Evolutionary conservation across 129 eudicot species (phyloP), one percentile per base, ranked within the genome.

Genomic region (Tagetes patula): DNA sequence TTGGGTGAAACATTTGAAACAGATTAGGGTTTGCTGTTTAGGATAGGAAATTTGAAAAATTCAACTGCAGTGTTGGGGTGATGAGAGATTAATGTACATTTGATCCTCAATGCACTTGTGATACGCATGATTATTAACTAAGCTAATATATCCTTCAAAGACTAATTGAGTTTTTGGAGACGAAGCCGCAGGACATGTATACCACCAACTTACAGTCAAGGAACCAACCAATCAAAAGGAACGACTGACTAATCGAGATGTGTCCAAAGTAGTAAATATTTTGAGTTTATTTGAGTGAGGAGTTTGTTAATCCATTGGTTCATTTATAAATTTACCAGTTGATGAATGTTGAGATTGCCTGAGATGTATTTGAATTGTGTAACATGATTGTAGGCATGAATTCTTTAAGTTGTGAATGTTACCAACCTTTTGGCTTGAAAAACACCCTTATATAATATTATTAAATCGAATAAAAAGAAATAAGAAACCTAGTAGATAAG

Each of bases 61-160:
- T 78, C 73, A 54, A 78, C 77, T 71, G 52, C 68, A 71, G 72
- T 66, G 77, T 78, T 71, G 82, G 49, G 77, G 58, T 70, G 82
- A 71, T 50, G 82, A 60, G 76, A 62, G 66, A 50, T 50, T 78
- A 36, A 72, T 78, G 82, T 78, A 78, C 77, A 78, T 78, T 72
- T 72, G 77, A 72, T 79, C 2, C 34, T 72, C 27, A 32, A 37
- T 70, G 72, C 65, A 71, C 41, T 72, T 61, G 31, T 30, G 71
- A 40, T 69, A 70, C 30, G 47, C 66, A 70, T 63, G 50, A 71
- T 78, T 79, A 72, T 78, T 79, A 72, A 79, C 82, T 43, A 64
- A 65, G 68, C 82, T 72, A 37, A 61, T 62, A 62, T 54, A 38
- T 54, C 60, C 81, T 77, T 77, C 81, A 77, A 77, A 69, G 81